Conservation (phyloP, 495 filamentous ascomycete species). For the Immersiella caudata region DNA sequence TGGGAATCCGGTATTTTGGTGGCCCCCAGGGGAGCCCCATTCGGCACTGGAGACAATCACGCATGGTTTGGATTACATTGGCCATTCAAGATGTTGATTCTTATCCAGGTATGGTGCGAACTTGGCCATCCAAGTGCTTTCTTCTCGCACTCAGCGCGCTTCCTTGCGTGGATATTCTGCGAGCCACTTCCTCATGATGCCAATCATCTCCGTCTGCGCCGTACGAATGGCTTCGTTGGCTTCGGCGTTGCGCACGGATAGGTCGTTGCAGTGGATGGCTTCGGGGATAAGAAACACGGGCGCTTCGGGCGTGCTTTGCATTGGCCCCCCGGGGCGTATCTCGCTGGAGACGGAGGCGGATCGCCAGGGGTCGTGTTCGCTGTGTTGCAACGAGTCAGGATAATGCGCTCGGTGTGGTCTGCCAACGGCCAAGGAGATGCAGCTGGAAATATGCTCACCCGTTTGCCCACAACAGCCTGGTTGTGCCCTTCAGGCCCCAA, state of each 20-base stretch:
- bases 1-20: not conserved
- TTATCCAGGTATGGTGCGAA: not conserved
- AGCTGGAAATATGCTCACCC: slow-evolving; percentile 41
- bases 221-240: slow-evolving; percentile 34
- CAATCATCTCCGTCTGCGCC: slow-evolving; percentile 46
- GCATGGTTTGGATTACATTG: not conserved
- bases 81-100: not conserved
- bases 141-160: not conserved
- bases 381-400: slow-evolving; percentile 15
- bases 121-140: too few species aligned
- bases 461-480: slow-evolving; percentile 61
- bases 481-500: slow-evolving; percentile 57
- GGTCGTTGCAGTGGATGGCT: slow-evolving; percentile 56
- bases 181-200: slow-evolving; percentile 54
- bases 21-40: not conserved
- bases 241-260: slow-evolving; percentile 43
- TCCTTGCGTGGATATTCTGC: slow-evolving; percentile 43
- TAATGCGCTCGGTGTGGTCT: not conserved
- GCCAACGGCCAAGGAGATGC: not conserved
- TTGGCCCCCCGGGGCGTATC: slow-evolving; percentile 58
- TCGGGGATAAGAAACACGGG: slow-evolving; percentile 58
- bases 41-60: not conserved
- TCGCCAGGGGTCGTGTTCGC: slow-evolving; percentile 63
- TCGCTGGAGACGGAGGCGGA: slow-evolving; percentile 55
- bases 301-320: slow-evolving; percentile 43